Conservation (phyloP, 768 basidiomycete species). For the Amanita jacksonii region DNA sequence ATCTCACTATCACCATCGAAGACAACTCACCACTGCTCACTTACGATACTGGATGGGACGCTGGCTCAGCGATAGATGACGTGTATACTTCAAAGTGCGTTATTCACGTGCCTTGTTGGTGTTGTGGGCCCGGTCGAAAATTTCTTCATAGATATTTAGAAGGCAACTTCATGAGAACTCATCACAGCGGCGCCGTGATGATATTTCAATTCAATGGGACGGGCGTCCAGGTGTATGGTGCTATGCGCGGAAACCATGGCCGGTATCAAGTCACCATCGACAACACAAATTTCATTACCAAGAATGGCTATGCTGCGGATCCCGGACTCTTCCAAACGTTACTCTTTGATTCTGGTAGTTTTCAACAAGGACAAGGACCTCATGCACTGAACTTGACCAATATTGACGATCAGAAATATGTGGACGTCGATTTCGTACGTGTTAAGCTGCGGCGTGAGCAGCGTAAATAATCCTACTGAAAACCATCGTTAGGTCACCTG, state of each 20-base stretch:
- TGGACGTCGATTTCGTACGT: constrained; percentile 7
- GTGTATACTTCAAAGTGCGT: background rate
- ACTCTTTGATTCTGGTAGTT: background rate
- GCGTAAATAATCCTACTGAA: background rate
- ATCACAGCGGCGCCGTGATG: constrained; percentile 17
- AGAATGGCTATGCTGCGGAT: background rate
- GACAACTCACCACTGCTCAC: constrained; percentile 23
- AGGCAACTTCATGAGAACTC: constrained; percentile 31
- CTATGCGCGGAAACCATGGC: constrained; percentile 31
- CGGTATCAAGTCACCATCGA: constrained; percentile 31
- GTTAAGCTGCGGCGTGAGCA: background rate
- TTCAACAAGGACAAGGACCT: background rate
- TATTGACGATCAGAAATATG: background rate
- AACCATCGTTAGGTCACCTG: constrained; percentile 3
- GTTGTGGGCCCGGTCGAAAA: background rate
- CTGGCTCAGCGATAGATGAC: background rate
- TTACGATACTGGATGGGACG: constrained; percentile 13
- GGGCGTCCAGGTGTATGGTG: constrained; percentile 39
- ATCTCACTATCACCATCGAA: constrained; percentile 23
- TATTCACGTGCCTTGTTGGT: too few species aligned
- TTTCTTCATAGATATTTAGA: constrained; percentile 21
- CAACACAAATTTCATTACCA: background rate
- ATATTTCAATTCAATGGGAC: constrained; percentile 41
- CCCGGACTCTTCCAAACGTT: background rate
- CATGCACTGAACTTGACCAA: background rate